Evolutionary conservation across 768 basidiomycete genomes (phyloP).

Genomic region (Russula emetica): DNA sequence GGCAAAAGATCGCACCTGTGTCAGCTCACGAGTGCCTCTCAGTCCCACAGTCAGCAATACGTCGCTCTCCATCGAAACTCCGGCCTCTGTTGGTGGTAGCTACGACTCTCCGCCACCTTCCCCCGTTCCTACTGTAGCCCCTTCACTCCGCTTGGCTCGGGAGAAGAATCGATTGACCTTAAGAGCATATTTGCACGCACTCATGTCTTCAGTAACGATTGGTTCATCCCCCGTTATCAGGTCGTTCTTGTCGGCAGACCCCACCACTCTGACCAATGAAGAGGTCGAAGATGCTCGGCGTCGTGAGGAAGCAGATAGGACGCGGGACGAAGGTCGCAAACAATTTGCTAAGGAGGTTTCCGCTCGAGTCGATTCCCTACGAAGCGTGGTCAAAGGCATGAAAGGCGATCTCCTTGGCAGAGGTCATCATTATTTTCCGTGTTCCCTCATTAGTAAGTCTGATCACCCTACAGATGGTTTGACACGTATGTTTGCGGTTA

Average conservation of each 20-base stretch:
- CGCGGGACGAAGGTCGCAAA: conserved; percentile 83
- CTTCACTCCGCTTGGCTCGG: conserved; percentile 54
- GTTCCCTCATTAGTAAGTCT: neutral
- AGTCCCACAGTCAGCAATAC: conserved; percentile 33
- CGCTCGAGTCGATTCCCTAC: conserved; percentile 75
- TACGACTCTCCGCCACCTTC: conserved; percentile 30
- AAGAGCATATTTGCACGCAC: conserved; percentile 81
- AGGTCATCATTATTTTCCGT: conserved; percentile 41
- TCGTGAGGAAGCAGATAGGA: conserved; percentile 83
- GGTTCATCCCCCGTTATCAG: conserved; percentile 81
- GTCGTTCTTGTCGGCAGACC: conserved; percentile 78
- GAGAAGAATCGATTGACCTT: conserved; percentile 96
- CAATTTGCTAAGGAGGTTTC: conserved; percentile 86
- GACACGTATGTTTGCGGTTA: conserved; percentile 79
- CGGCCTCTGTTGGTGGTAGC: conserved; percentile 21
- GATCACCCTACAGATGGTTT: conserved; percentile 66
- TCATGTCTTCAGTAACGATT: conserved; percentile 68
- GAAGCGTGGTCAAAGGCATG: conserved; percentile 78
- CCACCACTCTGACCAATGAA: conserved; percentile 59
- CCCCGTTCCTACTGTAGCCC: conserved; percentile 13
- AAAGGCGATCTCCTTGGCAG: conserved; percentile 92
- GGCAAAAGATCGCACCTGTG: conserved; percentile 77
- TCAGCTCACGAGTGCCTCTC: conserved; percentile 42
- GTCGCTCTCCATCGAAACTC: conserved; percentile 4
- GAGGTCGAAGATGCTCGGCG: conserved; percentile 75